Evolutionary conservation across 768 basidiomycete species (phyloP).

Genomic region (Goffeauzyma gilvescens): DNA sequence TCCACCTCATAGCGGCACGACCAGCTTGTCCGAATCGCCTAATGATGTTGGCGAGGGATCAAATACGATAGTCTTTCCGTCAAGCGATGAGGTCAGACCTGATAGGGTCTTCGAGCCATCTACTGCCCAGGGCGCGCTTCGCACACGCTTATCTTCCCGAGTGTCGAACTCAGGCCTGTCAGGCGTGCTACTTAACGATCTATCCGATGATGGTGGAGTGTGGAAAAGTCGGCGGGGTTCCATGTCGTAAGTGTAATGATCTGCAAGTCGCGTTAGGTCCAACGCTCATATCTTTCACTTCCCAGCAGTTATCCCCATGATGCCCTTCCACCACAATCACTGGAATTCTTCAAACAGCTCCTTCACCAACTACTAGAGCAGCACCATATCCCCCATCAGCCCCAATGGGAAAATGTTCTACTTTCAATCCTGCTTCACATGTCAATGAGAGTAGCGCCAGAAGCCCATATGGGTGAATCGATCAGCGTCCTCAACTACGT

Average conservation of each 20-base stretch:
- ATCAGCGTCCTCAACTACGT: constrained; percentile 91
- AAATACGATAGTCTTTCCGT: no score
- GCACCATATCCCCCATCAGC: constrained; percentile 60
- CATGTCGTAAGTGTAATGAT: constrained; percentile 48
- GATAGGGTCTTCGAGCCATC: no score
- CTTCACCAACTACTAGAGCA: constrained; percentile 71
- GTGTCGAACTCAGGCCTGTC: constrained; percentile 9
- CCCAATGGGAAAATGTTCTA: constrained; percentile 74
- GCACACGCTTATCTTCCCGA: constrained; percentile 7
- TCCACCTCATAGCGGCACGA: no score
- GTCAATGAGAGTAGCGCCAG: constrained; percentile 46
- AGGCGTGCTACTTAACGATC: constrained; percentile 17
- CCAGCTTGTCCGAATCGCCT: no score
- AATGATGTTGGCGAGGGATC: no score
- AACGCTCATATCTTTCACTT: background rate
- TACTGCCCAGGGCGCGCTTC: constrained; percentile 5
- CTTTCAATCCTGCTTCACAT: constrained; percentile 65
- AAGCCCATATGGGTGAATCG: constrained; percentile 52
- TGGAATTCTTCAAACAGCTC: constrained; percentile 77
- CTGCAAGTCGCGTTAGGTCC: background rate
- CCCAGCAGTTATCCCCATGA: constrained; percentile 27
- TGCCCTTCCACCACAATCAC: constrained; percentile 64
- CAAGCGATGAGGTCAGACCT: no score
- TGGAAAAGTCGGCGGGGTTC: constrained; percentile 80
- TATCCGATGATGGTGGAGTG: constrained; percentile 20